Percentiles rank a stretch among this genome's conserved stretches.
Conservation (phyloP, 2,329 filamentous ascomycete genomes). For the Fonsecaea nubica region DNA sequence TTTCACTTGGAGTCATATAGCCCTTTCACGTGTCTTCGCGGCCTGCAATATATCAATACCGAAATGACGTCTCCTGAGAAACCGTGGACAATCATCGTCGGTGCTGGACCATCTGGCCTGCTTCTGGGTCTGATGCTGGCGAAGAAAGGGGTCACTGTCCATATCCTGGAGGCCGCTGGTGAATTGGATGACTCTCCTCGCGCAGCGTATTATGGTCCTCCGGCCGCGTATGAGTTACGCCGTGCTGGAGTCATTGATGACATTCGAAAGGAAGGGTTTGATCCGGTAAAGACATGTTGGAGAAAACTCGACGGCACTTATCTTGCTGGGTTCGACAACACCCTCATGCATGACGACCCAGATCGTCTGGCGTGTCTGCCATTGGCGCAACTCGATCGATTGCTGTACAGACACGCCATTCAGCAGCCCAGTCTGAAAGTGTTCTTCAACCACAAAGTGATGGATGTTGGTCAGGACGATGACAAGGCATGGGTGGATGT, state of each 20-base stretch:
- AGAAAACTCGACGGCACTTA: conserved; percentile 49
- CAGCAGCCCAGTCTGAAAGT: conserved; percentile 47
- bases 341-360: conserved; percentile 38
- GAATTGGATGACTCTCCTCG: conserved; percentile 66
- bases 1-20: not conserved
- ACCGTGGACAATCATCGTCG: conserved; percentile 42
- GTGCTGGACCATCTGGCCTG: conserved; percentile 46
- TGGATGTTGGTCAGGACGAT: conserved; percentile 35
- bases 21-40: not conserved
- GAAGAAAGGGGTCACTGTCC: conserved; percentile 44
- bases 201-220: conserved; percentile 67
- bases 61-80: conserved; percentile 25
- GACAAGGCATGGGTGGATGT: conserved; percentile 36
- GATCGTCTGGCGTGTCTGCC: conserved; percentile 54
- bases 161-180: conserved; percentile 60
- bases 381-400: conserved; percentile 51
- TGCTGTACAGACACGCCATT: conserved; percentile 51
- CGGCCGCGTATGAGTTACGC: conserved; percentile 64
- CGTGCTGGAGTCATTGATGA: conserved; percentile 65
- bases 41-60: not conserved
- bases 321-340: conserved; percentile 42
- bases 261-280: conserved; percentile 53
- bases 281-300: conserved; percentile 54
- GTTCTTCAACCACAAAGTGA: conserved; percentile 54
- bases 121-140: conserved; percentile 44